phyloP scores from a whole-genome alignment of 257 asterid genomes.

The Anisodus tanguticus region DNA sequence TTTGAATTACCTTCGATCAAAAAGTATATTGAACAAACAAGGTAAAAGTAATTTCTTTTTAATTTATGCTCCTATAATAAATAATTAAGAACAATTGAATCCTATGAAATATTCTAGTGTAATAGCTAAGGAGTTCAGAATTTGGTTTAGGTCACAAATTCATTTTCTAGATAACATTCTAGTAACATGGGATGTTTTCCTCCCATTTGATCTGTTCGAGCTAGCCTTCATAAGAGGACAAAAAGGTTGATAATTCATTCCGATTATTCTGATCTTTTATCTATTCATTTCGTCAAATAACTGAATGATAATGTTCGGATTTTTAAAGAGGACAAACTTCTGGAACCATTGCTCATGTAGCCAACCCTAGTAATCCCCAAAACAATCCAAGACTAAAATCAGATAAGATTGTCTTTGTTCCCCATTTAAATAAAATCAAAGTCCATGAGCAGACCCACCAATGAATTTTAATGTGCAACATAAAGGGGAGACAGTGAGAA shows the following conservation, averaged over 20 bases:
- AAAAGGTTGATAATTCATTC: background rate
- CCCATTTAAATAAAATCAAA: constrained; percentile 47
- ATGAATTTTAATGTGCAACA: constrained; percentile 31
- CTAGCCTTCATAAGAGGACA: background rate
- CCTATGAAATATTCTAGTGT: background rate
- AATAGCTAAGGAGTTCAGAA: background rate
- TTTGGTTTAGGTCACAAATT: background rate
- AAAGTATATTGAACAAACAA: background rate
- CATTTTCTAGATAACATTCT: background rate
- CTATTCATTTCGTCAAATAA: background rate
- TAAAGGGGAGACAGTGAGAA: background rate
- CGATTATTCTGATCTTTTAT: background rate
- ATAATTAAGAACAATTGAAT: background rate
- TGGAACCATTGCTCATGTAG: constrained; percentile 28
- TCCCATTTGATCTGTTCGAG: background rate
- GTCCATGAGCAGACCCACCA: constrained; percentile 44
- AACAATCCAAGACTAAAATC: constrained; percentile 43
- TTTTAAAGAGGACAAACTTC: constrained; percentile 29
- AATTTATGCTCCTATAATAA: background rate
- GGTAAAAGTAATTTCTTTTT: background rate
- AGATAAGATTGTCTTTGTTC: constrained; percentile 47
- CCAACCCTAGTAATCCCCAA: constrained; percentile 16
- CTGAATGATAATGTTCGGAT: background rate
- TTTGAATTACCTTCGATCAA: background rate
- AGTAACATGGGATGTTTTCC: background rate